Evolutionary conservation across 2,329 filamentous ascomycete genomes (phyloP).

Genomic region (Aspergillus arachidicola): DNA sequence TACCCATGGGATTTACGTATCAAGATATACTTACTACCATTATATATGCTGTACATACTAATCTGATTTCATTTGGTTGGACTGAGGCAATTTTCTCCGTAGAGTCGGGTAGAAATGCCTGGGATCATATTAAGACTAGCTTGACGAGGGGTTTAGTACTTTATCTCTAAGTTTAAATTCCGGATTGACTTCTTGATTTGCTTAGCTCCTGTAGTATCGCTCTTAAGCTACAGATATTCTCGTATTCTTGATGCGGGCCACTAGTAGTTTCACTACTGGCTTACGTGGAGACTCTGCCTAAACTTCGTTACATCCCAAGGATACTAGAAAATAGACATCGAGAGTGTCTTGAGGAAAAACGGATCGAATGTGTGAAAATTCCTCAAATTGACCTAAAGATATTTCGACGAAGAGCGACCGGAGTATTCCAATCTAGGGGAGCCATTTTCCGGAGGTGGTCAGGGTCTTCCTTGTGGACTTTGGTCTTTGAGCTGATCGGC

Average conservation of each 20-base stretch:
- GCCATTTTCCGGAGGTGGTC: background rate
- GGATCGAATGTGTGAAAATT: background rate
- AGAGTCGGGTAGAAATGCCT: background rate
- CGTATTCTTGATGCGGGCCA: background rate
- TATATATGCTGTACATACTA: background rate
- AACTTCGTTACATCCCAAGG: background rate
- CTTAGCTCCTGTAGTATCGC: too few species aligned
- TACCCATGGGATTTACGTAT: slow-evolving; percentile 10
- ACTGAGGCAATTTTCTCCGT: background rate
- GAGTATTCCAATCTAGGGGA: background rate
- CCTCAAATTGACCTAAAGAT: background rate
- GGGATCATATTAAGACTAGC: background rate
- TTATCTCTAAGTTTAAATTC: background rate
- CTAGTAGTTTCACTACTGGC: background rate
- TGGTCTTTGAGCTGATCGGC: background rate
- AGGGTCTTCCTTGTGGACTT: background rate
- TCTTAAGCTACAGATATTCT: background rate
- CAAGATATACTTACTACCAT: background rate
- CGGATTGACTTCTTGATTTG: background rate
- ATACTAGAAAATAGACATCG: background rate
- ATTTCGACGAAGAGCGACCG: background rate
- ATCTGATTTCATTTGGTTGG: background rate
- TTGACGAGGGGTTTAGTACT: background rate
- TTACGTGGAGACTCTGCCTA: background rate
- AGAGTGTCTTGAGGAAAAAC: background rate